Conservation (phyloP, 2,329 filamentous ascomycete genomes). For the Fusarium nelsonii region DNA sequence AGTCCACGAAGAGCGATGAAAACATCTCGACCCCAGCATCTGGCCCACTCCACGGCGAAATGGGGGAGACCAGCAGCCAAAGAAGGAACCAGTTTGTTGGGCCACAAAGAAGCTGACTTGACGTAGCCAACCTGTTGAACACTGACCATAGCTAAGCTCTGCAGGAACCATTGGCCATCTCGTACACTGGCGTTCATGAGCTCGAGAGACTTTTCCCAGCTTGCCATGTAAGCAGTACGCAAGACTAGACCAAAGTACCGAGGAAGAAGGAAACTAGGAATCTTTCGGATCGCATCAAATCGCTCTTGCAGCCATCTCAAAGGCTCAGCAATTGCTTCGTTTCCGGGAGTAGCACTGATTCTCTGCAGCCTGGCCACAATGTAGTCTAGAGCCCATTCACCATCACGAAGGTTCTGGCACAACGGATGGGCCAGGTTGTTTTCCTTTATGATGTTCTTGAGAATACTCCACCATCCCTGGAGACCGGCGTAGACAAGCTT, state of each 20-base stretch:
- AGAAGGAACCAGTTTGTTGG: slow-evolving; percentile 84
- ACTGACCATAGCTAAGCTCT: slow-evolving; percentile 90
- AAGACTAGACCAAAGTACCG: slow-evolving; percentile 93
- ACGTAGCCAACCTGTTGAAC: slow-evolving; percentile 91
- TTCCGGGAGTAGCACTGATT: slow-evolving; percentile 72
- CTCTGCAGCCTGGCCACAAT: slow-evolving; percentile 82
- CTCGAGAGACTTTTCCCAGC: slow-evolving; percentile 80
- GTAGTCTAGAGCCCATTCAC: slow-evolving; percentile 93
- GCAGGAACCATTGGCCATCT: slow-evolving; percentile 87
- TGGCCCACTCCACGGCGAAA: slow-evolving; percentile 92
- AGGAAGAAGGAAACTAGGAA: slow-evolving; percentile 91
- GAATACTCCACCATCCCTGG: slow-evolving; percentile 98
- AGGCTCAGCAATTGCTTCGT: slow-evolving; percentile 72
- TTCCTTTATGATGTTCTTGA: slow-evolving; percentile 84
- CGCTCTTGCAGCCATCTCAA: slow-evolving; percentile 84
- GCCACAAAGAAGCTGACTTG: slow-evolving; percentile 91
- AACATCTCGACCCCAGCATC: slow-evolving; percentile 97
- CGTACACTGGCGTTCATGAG: slow-evolving; percentile 83
- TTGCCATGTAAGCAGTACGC: slow-evolving; percentile 87
- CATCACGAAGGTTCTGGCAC: slow-evolving; percentile 91
- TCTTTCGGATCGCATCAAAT: slow-evolving; percentile 84
- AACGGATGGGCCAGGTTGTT: slow-evolving; percentile 95
- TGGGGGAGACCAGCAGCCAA: slow-evolving; percentile 94
- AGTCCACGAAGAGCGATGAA: slow-evolving; percentile 95
- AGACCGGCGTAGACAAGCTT: slow-evolving; percentile 92